Evolutionary conservation across 306 rosid species (phyloP), one percentile per base, ranked within the genome.

Genomic region (Pyrus bretschneideri): DNA sequence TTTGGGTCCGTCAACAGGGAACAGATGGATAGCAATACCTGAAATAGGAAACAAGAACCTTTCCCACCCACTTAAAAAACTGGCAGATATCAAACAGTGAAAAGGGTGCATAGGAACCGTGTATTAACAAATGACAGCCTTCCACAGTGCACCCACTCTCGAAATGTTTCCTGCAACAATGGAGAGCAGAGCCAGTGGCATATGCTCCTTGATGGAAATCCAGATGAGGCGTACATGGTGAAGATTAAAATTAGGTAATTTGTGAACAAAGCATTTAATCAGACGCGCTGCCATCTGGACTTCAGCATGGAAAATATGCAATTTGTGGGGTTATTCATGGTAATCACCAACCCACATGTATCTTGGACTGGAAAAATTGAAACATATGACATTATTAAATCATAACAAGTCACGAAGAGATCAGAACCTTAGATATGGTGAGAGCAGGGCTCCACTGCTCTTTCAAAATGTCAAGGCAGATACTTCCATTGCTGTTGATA

Each of bases 401-500:
- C 46, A 72, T 17, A 76, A 23, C 35, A 10, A 59, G 78, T 51
- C 63, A 60, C 45, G 25, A 67, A 27, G 76, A 86, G 76, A 58
- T 45, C 72, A 76, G 79, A 77, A 92, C 93, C 97, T 90, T 90
- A 67, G 96, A 88, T 75, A 92, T 87, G 30, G 92, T 90, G 83
- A 92, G 85, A 49, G 96, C 97, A 27, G 96, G 93, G 74, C 97
- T 88, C 97, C 96, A 88, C 61, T 92, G 91, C 81, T 88, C 93
- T 87, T 90, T 92, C 82, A 92, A 84, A 87, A 92, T 90, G 78
- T 90, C 97, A 35, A 92, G 93, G 82, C 97, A 92, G 64, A 92
- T 90, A 78, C 96, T 92, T 66, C 97, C 93, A 27, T 92, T 92
- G 95, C 96, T 92, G 85, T 92, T 92, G 86, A 90, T 92, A 73